phyloP scores from a whole-genome alignment of 331 rosid genomes.

The Rosa hybrid region DNA sequence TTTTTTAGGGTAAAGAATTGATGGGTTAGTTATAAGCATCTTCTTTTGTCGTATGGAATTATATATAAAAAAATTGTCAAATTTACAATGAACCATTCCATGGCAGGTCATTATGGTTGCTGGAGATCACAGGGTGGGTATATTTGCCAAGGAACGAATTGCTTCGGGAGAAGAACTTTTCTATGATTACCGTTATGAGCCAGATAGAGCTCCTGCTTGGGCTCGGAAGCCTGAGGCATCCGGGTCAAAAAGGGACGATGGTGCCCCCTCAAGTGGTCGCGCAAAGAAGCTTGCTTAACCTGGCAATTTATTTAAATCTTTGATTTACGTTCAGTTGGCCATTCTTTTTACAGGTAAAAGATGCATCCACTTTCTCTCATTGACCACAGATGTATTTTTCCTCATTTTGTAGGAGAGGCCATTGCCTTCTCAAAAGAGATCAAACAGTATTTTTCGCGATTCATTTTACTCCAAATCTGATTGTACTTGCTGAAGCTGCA shows the following conservation, averaged over 20 bases:
- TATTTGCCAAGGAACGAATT: constrained; percentile 96
- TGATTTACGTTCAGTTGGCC: constrained; percentile 34
- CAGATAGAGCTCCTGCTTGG: constrained; percentile 99
- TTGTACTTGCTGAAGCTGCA: constrained; percentile 27
- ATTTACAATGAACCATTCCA: not conserved
- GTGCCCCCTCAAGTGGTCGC: constrained; percentile 92
- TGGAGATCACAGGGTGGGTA: constrained; percentile 98
- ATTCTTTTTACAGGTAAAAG: constrained; percentile 68
- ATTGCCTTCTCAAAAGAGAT: constrained; percentile 50
- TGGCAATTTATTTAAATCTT: constrained; percentile 24
- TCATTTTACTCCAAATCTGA: constrained; percentile 31
- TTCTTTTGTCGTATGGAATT: not conserved
- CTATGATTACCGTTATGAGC: constrained; percentile 94
- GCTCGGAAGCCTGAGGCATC: constrained; percentile 90
- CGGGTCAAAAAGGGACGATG: constrained; percentile 82
- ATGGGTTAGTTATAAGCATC: not conserved
- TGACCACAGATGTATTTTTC: constrained; percentile 45
- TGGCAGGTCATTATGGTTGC: constrained; percentile 99
- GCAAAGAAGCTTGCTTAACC: constrained; percentile 91
- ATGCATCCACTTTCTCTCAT: constrained; percentile 40
- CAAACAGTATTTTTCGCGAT: constrained; percentile 28
- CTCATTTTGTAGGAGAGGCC: constrained; percentile 49
- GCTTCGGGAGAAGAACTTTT: constrained; percentile 93
- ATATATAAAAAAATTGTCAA: not conserved
- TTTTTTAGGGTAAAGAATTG: not conserved